A percentile compares a stretch with the other conserved stretches of the same genome.
phyloP scores from a whole-genome alignment of 805 yeast species.

The Lachancea waltii region DNA sequence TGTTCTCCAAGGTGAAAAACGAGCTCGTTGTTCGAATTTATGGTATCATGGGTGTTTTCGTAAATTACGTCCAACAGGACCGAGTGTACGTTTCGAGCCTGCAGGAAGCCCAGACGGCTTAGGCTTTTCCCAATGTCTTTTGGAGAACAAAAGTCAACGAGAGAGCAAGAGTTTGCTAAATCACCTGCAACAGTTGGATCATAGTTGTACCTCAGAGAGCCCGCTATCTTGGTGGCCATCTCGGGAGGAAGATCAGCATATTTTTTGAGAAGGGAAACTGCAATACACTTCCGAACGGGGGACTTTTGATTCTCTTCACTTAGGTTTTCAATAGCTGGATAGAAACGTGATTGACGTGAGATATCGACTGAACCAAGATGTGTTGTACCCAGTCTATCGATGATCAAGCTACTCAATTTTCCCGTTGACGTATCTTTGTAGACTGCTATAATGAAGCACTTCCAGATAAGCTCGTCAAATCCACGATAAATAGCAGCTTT shows the following conservation, averaged over 20 bases:
- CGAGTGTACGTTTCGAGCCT: conserved; percentile 43
- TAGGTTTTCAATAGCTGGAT: conserved; percentile 72
- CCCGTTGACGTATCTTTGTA: conserved; percentile 26
- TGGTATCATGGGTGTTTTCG: conserved; percentile 42
- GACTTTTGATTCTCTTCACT: conserved; percentile 42
- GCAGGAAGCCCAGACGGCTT: conserved; percentile 51
- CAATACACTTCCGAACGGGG: conserved; percentile 66
- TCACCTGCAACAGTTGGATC: conserved; percentile 86
- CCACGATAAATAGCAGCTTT: conserved; percentile 23
- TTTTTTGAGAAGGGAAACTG: conserved; percentile 63
- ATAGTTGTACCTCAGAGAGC: conserved; percentile 36
- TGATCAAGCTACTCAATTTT: conserved; percentile 46
- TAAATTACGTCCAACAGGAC: conserved; percentile 70
- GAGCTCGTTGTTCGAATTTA: conserved; percentile 65
- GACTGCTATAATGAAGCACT: conserved; percentile 22
- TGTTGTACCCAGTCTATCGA: conserved; percentile 63
- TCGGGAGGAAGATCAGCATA: conserved; percentile 47
- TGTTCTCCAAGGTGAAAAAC: conserved; percentile 80
- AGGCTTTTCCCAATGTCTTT: conserved; percentile 50
- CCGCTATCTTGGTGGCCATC: conserved; percentile 13
- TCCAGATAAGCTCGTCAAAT: conserved; percentile 27
- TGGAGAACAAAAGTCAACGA: conserved; percentile 45
- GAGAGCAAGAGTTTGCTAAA: conserved; percentile 58
- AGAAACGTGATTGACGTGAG: conserved; percentile 56
- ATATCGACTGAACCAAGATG: conserved; percentile 53